Percentiles rank a stretch among this genome's conserved stretches.
phyloP scores from a whole-genome alignment of 139 green algal genomes.

The Nannochloris sp. region DNA sequence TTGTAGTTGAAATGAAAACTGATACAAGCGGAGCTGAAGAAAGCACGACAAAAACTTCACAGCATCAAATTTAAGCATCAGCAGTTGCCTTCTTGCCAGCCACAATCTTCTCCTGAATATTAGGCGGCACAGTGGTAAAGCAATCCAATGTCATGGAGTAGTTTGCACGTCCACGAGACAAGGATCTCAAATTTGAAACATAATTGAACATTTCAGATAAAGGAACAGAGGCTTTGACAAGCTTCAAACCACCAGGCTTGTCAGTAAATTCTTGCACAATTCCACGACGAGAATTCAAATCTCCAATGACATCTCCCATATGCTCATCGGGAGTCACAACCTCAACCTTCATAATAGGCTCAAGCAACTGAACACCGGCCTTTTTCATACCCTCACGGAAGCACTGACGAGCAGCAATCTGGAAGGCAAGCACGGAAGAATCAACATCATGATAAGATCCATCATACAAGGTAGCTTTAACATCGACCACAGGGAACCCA shows the following conservation, averaged over 20 bases:
- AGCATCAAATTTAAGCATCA: not conserved
- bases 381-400: slow-evolving; percentile 90
- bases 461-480: slow-evolving; percentile 79
- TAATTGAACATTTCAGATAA: slow-evolving; percentile 99
- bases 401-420: slow-evolving; percentile 79
- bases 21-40: too few species aligned
- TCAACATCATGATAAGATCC: slow-evolving; percentile 98
- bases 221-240: slow-evolving; percentile 78
- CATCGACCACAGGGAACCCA: slow-evolving; percentile 94
- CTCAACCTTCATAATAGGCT: slow-evolving; percentile 98
- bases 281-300: slow-evolving; percentile 95
- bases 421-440: slow-evolving; percentile 94
- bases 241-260: slow-evolving; percentile 91
- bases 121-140: slow-evolving; percentile 88
- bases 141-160: slow-evolving; percentile 87
- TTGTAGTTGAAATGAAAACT: too few species aligned
- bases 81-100: slow-evolving; percentile 13
- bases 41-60: too few species aligned
- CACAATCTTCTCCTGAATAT: slow-evolving; percentile 90
- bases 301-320: slow-evolving; percentile 96
- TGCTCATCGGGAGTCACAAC: slow-evolving; percentile 91
- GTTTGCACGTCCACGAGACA: slow-evolving; percentile 95
- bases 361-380: slow-evolving; percentile 79
- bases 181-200: slow-evolving; percentile 84
- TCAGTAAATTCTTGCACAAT: slow-evolving; percentile 85